Evolutionary conservation across 2,329 filamentous ascomycete genomes (phyloP), one percentile per base, ranked within the genome.

Genomic region (Sclerotinia nivalis): DNA sequence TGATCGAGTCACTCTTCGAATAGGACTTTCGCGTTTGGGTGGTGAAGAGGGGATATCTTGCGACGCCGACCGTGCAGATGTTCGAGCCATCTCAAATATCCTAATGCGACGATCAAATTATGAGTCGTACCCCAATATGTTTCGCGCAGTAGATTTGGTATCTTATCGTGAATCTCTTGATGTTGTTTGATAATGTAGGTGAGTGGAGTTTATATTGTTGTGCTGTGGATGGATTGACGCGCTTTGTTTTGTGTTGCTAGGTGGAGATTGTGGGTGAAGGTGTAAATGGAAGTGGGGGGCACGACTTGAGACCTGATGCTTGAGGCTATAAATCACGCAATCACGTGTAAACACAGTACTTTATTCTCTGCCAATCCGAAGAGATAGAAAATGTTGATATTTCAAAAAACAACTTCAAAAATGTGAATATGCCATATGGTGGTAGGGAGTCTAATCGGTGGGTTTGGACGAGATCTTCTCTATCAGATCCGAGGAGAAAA

Each of bases 31-130:
- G 70, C 58, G 58, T 61, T 74, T 76, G 54, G 76, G 73, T 1
- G 76, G 74, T 40, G 77, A 78, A n/a, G 75, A 73, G 37, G 76
- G 70, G 55, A 75, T 70, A 56, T 73, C 68, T 54, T 72, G 74
- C 47, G 61, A 64, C 34, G 20, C 15, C n/a, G 47, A 52, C 9
- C 47, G 61, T 34, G 49, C 34, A 31, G 37, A 31, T 22, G 22
- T 40, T 56, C 65, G 50, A 47, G 64, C 37, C 64, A 66, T 66
- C 25, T 55, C 37, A 50, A 66, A 58, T n/a, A 45, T 43, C 34
- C 50, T 22, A 7, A 55, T 28, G 22, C 49, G 62, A 66, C 43
- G 25, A 37, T 43, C 37, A 40, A 31, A 43, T 28, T 25, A 20
- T 15, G 20, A 28, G 15, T 13, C 18, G n/a, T 13, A 18, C 2